Percentiles rank a stretch among this genome's conserved stretches.
Conservation (phyloP, 179 eudicot genomes). For the Dionaea muscipula region DNA sequence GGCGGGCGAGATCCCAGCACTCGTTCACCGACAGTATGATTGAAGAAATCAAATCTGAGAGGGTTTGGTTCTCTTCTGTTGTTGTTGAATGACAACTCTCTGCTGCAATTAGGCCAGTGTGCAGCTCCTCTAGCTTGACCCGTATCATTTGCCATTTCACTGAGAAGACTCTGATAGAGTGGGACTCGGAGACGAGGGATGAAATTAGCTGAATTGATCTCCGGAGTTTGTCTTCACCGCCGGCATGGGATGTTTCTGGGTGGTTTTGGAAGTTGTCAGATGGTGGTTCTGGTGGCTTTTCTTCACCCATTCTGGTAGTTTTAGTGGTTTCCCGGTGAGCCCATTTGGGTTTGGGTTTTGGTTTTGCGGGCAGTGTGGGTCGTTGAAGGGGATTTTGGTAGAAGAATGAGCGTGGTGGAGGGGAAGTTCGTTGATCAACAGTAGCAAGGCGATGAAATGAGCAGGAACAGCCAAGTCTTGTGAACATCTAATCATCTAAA, state of each 20-base stretch:
- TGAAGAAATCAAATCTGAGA: slow-evolving; percentile 20
- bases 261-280: too few species aligned
- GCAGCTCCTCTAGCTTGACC: slow-evolving; percentile 46
- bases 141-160: slow-evolving; percentile 61
- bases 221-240: slow-evolving; percentile 27
- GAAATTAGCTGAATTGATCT: slow-evolving; percentile 27
- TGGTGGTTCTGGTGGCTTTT: too few species aligned
- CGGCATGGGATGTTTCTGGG: slow-evolving; percentile 4
- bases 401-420: too few species aligned
- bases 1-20: slow-evolving; percentile 30
- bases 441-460: too few species aligned
- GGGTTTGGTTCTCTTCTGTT: slow-evolving; percentile 14
- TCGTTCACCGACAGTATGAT: slow-evolving; percentile 21
- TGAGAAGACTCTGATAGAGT: slow-evolving; percentile 47
- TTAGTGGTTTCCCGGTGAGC: too few species aligned
- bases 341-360: too few species aligned
- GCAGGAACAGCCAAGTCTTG: too few species aligned
- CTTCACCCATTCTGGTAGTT: too few species aligned
- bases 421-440: too few species aligned
- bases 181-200: slow-evolving; percentile 35
- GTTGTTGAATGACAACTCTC: slow-evolving; percentile 17
- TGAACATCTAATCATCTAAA: too few species aligned
- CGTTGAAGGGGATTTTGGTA: too few species aligned
- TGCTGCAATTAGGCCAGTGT: slow-evolving; percentile 31
- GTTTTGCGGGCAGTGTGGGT: too few species aligned